Evolutionary conservation across 2,329 filamentous ascomycete species (phyloP), one percentile per base, ranked within the genome.

Genomic region (Allantophomopsis lycopodina): DNA sequence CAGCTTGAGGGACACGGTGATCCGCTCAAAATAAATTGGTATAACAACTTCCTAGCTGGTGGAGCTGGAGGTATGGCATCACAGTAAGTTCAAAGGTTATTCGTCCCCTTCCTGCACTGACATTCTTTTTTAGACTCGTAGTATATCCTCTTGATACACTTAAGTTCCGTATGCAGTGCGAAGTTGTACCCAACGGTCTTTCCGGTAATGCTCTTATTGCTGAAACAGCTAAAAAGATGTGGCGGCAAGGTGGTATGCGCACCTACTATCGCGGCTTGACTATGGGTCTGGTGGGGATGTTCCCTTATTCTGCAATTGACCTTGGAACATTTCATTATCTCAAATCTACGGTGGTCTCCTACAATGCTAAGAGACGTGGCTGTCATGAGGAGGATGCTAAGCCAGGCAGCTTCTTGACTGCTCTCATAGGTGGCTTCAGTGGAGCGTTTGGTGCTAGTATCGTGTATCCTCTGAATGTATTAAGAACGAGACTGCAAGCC

Each of bases 221-320:
- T 20, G 77, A 82, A 37, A 96, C 89, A 1, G 84, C 84, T 2
- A 71, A 74, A 56, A 94, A 87, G 57, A 94, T 98, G 81, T 86
- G 79, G 67, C 71, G 69, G 32, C 73, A 78, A 43, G 83, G 84
- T 42, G 85, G 85, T 16, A 49, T 88, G 20, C 67, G 73, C 23
- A 71, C 83, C 6, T 89, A 87, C 46, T 98, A 96, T 59, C 85
- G 89, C 40, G 91, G 91, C 32, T 71, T 98, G 28, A 88, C 87
- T 0, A 91, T 96, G 74, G 91, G 91, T 13, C 70, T 98, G 4
- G 64, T 95, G 38, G 91, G 91, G 56, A 95, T 96, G 78, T 98
- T 98, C 53, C 91, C 91, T 0, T 98, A 96, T 59, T 89, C 87
- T 33, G 91, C 91, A 37, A 93, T 98, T 55, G 91, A 98, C 56